Evolutionary conservation across 768 basidiomycete genomes (phyloP).

Genomic region (Tylopilus vinaceipallidus): DNA sequence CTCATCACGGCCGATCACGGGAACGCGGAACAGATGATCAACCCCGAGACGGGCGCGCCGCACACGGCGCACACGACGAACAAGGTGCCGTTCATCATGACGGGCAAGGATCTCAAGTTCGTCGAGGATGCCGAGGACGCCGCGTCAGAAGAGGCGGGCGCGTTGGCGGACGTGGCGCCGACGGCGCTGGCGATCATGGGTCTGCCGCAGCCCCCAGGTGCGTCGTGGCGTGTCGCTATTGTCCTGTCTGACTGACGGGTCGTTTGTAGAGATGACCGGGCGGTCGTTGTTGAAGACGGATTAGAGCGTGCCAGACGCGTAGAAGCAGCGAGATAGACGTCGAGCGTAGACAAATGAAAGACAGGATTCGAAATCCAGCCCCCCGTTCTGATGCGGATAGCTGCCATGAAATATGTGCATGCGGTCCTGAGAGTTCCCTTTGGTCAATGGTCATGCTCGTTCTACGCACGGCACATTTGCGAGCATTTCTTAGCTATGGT

Average conservation of each 20-base stretch:
- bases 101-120: slow-evolving; percentile 60
- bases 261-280: slow-evolving; percentile 29
- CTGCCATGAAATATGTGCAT: no score
- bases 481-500: no score
- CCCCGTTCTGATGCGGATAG: no score
- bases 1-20: slow-evolving; percentile 93
- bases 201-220: slow-evolving; percentile 67
- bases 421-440: no score
- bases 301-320: slow-evolving; percentile 17
- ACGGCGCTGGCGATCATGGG: slow-evolving; percentile 81
- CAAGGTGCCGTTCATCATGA: slow-evolving; percentile 85
- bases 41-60: slow-evolving; percentile 77
- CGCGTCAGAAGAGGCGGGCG: slow-evolving; percentile 59
- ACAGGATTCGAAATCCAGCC: no score
- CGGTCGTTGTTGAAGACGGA: slow-evolving; percentile 28
- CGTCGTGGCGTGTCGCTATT: slow-evolving; percentile 12
- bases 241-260: not conserved
- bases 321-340: slow-evolving; percentile 3
- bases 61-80: slow-evolving; percentile 94
- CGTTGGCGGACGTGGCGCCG: slow-evolving; percentile 88
- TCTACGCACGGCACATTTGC: no score
- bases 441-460: no score
- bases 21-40: slow-evolving; percentile 93
- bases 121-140: slow-evolving; percentile 47
- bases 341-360: not conserved